A percentile compares a stretch with the other conserved stretches of the same genome.
Conservation (phyloP, 1,284 basidiomycete genomes). For the Pseudozyma thailandica region DNA sequence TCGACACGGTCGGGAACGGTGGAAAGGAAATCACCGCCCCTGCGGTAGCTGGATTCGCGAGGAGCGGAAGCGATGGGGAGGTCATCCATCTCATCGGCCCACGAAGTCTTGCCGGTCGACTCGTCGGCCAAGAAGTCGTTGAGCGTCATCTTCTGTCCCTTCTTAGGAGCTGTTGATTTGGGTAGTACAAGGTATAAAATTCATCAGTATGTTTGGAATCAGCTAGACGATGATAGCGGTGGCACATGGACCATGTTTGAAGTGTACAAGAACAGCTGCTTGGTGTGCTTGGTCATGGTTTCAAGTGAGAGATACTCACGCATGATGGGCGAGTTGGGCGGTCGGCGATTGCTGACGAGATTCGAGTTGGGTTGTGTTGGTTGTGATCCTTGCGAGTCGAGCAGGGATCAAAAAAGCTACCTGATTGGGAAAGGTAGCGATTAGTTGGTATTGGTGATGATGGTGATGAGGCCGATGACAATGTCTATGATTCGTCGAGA, state of each 20-base stretch:
- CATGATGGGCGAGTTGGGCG: conserved; percentile 30
- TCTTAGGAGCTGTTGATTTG: conserved; percentile 58
- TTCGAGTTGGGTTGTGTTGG: background rate
- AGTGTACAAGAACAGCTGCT: background rate
- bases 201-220: background rate
- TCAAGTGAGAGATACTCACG: conserved; percentile 16
- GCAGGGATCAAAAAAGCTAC: conserved; percentile 11
- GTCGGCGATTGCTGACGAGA: conserved; percentile 11
- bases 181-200: background rate
- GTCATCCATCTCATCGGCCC: conserved; percentile 68
- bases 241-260: background rate
- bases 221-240: no score
- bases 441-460: conserved; percentile 21
- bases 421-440: conserved; percentile 15
- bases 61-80: conserved; percentile 60
- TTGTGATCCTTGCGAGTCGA: conserved; percentile 13
- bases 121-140: conserved; percentile 66
- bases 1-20: conserved; percentile 56
- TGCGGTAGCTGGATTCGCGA: conserved; percentile 41
- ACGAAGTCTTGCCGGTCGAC: conserved; percentile 63
- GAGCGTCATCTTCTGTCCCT: conserved; percentile 60
- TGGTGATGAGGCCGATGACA: conserved; percentile 13
- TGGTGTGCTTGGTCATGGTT: background rate
- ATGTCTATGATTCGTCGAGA: background rate
- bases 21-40: conserved; percentile 55